phyloP scores from a whole-genome alignment of 2,329 filamentous ascomycete species.

The Fusarium pininemorale region DNA sequence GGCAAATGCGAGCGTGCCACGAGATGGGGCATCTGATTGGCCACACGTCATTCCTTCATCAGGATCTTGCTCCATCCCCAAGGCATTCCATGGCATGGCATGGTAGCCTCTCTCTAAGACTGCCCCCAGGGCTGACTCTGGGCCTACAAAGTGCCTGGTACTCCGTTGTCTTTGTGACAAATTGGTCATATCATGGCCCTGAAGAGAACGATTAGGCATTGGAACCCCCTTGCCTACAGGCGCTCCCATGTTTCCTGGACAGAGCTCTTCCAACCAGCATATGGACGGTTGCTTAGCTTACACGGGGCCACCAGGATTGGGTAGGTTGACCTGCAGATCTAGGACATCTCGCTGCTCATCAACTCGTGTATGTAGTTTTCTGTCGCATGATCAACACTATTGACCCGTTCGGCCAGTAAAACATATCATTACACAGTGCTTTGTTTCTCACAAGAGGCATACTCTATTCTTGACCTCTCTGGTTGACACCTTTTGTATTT shows the following conservation, averaged over 20 bases:
- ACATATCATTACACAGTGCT: neutral
- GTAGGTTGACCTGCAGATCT: neutral
- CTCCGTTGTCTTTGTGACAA: neutral
- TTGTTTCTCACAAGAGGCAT: neutral
- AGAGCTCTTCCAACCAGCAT: neutral
- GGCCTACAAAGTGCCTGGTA: conserved; percentile 15
- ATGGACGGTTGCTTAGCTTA: neutral
- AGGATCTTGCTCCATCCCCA: conserved; percentile 21
- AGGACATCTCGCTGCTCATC: neutral
- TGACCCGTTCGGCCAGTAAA: neutral
- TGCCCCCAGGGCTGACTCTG: conserved; percentile 28
- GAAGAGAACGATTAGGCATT: neutral
- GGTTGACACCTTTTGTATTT: neutral
- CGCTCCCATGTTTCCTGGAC: neutral
- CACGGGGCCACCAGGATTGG: conserved; percentile 1
- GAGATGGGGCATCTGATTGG: conserved; percentile 30
- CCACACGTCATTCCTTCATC: neutral
- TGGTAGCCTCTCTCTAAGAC: conserved; percentile 7
- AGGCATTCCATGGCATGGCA: conserved; percentile 29
- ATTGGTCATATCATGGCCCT: neutral
- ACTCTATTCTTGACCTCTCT: neutral
- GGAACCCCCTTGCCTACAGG: neutral
- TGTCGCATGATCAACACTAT: conserved; percentile 13
- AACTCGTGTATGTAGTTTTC: conserved; percentile 16
- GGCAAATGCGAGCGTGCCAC: conserved; percentile 38